phyloP scores from a whole-genome alignment of 345 rosid species.

The Stellera chamaejasme region DNA sequence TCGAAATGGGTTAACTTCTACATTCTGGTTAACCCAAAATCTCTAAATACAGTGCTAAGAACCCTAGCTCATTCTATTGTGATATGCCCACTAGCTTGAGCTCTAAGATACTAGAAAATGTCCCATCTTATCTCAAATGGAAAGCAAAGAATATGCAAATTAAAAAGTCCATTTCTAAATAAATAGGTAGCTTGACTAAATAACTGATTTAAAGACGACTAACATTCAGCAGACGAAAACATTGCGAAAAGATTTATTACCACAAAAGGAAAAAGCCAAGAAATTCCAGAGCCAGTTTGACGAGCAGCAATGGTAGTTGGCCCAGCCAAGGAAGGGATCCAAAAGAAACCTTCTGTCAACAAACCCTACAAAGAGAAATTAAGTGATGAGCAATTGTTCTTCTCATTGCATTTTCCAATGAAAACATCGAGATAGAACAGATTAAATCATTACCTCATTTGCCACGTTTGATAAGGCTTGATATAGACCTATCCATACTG shows the following conservation, averaged over 20 bases:
- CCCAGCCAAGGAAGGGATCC: constrained; percentile 97
- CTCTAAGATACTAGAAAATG: no score
- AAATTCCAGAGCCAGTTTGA: constrained; percentile 91
- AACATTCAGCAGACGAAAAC: no score
- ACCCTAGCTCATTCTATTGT: no score
- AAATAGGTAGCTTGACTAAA: no score
- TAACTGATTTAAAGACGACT: no score
- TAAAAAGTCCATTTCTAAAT: no score
- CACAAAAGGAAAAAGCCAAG: constrained; percentile 97
- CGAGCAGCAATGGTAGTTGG: constrained; percentile 97
- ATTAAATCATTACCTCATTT: constrained; percentile 57
- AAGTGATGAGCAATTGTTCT: constrained; percentile 13
- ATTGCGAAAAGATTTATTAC: constrained; percentile 32
- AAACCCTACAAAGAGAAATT: constrained; percentile 46
- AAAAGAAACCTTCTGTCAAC: constrained; percentile 94
- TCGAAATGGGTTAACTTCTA: no score
- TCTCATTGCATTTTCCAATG: not conserved
- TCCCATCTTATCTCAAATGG: no score
- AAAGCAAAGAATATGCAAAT: no score
- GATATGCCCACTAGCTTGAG: no score
- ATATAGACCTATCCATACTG: constrained; percentile 96
- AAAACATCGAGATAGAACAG: constrained; percentile 5
- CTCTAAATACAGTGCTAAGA: no score
- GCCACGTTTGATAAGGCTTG: constrained; percentile 99
- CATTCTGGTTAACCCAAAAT: no score